Evolutionary conservation across 352 stramenopile species (phyloP).

Genomic region (Phytopythium ostracodes): DNA sequence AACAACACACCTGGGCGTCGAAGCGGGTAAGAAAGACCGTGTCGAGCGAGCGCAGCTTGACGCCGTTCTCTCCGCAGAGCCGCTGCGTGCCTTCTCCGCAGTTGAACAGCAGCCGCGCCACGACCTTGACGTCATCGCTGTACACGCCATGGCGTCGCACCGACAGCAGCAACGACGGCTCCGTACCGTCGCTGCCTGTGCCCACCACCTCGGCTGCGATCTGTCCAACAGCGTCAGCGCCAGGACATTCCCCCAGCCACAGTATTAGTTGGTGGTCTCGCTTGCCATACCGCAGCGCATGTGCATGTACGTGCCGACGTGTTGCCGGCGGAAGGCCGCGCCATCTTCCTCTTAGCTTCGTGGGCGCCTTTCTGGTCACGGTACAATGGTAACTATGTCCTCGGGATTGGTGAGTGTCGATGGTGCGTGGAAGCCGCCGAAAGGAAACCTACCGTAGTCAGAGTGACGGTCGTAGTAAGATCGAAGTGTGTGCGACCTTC

Average conservation of each 20-base stretch:
- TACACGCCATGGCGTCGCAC: constrained; percentile 64
- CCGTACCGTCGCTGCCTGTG: constrained; percentile 58
- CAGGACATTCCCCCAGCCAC: neutral
- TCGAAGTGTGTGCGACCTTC: no score
- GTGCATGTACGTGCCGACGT: neutral
- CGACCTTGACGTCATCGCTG: constrained; percentile 51
- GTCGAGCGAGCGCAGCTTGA: constrained; percentile 67
- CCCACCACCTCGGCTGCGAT: constrained; percentile 57
- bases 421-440: no score
- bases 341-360: neutral
- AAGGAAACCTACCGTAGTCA: no score
- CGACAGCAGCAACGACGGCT: constrained; percentile 61
- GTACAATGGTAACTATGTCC: no score
- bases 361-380: neutral
- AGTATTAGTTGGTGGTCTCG: neutral
- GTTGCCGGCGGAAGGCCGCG: neutral
- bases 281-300: no score
- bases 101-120: constrained; percentile 70
- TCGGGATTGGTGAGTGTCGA: no score
- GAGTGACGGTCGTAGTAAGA: no score
- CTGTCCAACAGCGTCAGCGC: constrained; percentile 10
- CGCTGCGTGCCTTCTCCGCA: constrained; percentile 67
- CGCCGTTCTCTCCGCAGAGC: constrained; percentile 60
- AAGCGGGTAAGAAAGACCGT: constrained; percentile 70
- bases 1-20: constrained; percentile 38